Evolutionary conservation across 2,329 filamentous ascomycete species (phyloP), one percentile per base, ranked within the genome.

Genomic region (Didymella pomorum): DNA sequence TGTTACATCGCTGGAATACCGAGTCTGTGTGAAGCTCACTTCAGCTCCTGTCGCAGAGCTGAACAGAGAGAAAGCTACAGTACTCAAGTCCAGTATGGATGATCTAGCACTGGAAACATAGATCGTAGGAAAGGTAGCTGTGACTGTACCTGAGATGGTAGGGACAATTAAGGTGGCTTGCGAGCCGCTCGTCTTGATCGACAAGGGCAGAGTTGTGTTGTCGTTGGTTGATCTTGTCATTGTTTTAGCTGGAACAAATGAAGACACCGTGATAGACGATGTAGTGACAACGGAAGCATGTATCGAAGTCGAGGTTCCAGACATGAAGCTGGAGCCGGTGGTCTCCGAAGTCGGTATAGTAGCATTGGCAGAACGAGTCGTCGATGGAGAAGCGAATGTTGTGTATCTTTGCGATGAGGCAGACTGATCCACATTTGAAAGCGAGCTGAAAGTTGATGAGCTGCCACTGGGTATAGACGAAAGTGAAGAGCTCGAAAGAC

Each of bases 81-180:
- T 60, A 23, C 43, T 56, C 16, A 41, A 20, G 18, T 52, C 57
- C 9, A 47, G 18, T 9, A 26, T 16, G 31, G 42, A 48, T 4
- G 57, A 44, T 44, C 35, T 35, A 5, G 37, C 4, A 18, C 28
- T 52, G 4, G 57, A 60, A 18, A 52, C 12, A 14, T 55, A 60
- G 1, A 60, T 35, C 4, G 52, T 60, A 9, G 57, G 56, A 11
- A 60, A 56, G 7, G 57, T 60, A 18, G 57, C 57, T 8, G 52
- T 60, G 14, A 55, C 12, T 5, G 18, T 31, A 2, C 20, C 33
- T 35, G 56, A 28, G 11, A 29, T 23, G 5, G 39, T 28, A 16
- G 45, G 8, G 20, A 31, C 4, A 9, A 23, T 23, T 8, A 14
- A 4, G 12, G 1, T 31, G 2, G 20, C 23, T 26, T 53, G 56